Evolutionary conservation across 1,139 yeast species (phyloP), one percentile per base, ranked within the genome.

Genomic region (Keqinozyma sinolaborantium): DNA sequence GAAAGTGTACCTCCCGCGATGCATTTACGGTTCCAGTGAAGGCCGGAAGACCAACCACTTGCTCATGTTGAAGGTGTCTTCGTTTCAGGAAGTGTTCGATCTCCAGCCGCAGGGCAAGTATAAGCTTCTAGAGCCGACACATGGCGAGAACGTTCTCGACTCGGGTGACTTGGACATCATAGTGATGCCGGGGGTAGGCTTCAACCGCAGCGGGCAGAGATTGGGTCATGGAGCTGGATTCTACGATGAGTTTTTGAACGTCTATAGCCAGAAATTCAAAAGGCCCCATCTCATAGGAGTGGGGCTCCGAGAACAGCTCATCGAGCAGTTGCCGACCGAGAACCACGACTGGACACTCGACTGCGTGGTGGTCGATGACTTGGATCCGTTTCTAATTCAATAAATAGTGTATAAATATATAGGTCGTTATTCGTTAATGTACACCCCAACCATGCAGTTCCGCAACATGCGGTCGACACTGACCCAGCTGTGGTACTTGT

Each of bases 171-270:
- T 92, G 19, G 97, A 90, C 45, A 48, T 88, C 16, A 63, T 92
- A 6, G 57, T 92, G 2, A 65, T 92, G 0, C 98, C 97, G 0
- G 97, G 95, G 0, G 81, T 92, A 1, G 96, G 87, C 1, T 90
- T 86, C 51, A 70, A 83, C 3, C 44, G 38, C 1, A 32, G 45
- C 6, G 76, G 80, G 30, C 60, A 66, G 21, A 57, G 98, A 35
- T 54, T 92, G 33, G 98, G 97, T 1, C 95, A 88, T 53, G 98
- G 98, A 1, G 94, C 82, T 8, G 98, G 97, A 0, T 88, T 75
- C 55, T 92, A 92, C 54, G 97, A 92, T 53, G 86, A 81, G 43
- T 90, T 77, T 51, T 66, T 87, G 24, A 59, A 64, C 24, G 60
- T 79, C 27, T 79, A 79, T 47, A 31, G 47, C n/a, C 45, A 53